phyloP scores from a whole-genome alignment of 1,139 yeast genomes.

The Yamadazyma atmosphaerica region DNA sequence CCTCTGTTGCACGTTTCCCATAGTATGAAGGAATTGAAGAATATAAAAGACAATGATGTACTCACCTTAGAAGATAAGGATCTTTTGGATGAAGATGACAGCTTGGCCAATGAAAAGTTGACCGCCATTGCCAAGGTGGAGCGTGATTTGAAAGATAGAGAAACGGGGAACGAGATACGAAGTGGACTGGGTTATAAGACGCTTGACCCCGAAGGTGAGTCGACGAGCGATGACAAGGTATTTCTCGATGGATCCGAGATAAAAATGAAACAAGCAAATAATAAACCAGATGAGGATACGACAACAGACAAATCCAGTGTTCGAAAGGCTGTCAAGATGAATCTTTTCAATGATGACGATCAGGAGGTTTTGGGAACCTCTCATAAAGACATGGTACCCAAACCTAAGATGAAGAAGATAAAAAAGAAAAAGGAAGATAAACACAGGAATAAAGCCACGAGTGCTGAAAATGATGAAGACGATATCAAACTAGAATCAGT shows the following conservation, averaged over 20 bases:
- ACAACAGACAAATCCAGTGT: too few species aligned
- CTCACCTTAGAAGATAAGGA: slow-evolving; percentile 65
- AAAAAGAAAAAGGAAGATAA: slow-evolving; percentile 26
- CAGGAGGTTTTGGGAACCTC: slow-evolving; percentile 13
- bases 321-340: slow-evolving; percentile 10
- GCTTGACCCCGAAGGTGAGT: slow-evolving; percentile 18
- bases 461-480: slow-evolving; percentile 16
- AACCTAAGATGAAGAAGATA: slow-evolving; percentile 47
- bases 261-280: slow-evolving; percentile 5
- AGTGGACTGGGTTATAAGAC: slow-evolving; percentile 23
- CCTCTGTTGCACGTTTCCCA: slow-evolving; percentile 44
- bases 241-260: slow-evolving; percentile 10
- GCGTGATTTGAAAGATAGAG: slow-evolving; percentile 23
- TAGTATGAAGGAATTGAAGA: slow-evolving; percentile 37
- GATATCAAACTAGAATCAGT: slow-evolving; percentile 35
- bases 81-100: slow-evolving; percentile 52
- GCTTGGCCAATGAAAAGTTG: slow-evolving; percentile 45
- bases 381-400: slow-evolving; percentile 16
- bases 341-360: slow-evolving; percentile 27
- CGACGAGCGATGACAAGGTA: slow-evolving; percentile 16
- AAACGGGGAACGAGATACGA: slow-evolving; percentile 25
- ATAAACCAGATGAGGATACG: neutral
- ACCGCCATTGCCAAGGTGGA: slow-evolving; percentile 29
- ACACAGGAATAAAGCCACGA: slow-evolving; percentile 8
- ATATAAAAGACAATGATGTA: slow-evolving; percentile 47